A percentile compares a stretch with the other conserved stretches of the same genome.
These are phyloP conservation scores for Venturia asperata DNA, from an alignment of 2,329 filamentous ascomycete species.

Conservation along the genomic window DNA sequence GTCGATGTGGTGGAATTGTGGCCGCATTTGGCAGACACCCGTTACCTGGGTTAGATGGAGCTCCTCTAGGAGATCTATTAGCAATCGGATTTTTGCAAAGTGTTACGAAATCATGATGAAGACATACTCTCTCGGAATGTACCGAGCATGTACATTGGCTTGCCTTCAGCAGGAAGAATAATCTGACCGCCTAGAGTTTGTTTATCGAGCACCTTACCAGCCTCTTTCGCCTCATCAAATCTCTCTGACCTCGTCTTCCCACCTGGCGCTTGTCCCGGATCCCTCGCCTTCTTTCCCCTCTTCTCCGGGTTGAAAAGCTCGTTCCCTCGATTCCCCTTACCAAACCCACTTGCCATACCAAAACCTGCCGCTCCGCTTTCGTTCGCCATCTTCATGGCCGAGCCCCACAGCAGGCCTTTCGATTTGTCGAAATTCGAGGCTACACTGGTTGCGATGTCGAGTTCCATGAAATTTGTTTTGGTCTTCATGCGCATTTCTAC, in stretches of 20 bases:
- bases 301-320: constrained; percentile 6
- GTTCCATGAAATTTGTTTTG: constrained; percentile 73
- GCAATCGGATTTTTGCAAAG: constrained; percentile 20
- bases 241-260: constrained; percentile 2
- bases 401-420: constrained; percentile 77
- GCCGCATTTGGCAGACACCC: constrained; percentile 79
- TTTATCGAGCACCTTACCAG: constrained; percentile 65
- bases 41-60: constrained; percentile 79
- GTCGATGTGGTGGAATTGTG: constrained; percentile 89
- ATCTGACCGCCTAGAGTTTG: constrained; percentile 84
- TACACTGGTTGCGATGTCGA: constrained; percentile 80
- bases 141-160: constrained; percentile 77
- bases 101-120: background rate
- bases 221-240: constrained; percentile 39
- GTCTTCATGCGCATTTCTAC: constrained; percentile 76
- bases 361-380: constrained; percentile 34
- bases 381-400: constrained; percentile 55
- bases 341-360: constrained; percentile 19
- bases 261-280: background rate
- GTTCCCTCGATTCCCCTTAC: constrained; percentile 10
- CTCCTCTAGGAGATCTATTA: constrained; percentile 52
- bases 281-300: background rate
- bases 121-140: constrained; percentile 71
- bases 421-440: constrained; percentile 69
- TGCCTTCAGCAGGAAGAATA: constrained; percentile 59